Evolutionary conservation across 192 early-diverging fungal genomes (phyloP).

Genomic region (Chytriomyces hyalinus): DNA sequence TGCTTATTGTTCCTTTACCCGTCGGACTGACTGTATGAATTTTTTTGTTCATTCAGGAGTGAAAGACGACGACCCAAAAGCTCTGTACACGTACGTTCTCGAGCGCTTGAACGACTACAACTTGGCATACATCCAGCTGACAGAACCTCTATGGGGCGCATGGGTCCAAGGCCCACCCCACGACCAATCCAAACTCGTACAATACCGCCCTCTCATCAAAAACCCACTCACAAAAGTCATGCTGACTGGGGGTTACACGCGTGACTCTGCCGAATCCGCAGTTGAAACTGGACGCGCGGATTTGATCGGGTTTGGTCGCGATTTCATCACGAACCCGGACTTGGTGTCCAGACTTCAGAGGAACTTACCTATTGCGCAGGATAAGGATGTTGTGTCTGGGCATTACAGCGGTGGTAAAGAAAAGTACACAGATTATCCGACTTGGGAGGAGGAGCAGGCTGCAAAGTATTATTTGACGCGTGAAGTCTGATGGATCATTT

Average conservation of each 20-base stretch:
- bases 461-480: background rate
- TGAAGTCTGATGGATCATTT: background rate
- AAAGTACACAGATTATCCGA: slow-evolving; percentile 47
- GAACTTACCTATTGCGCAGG: slow-evolving; percentile 32
- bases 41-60: background rate
- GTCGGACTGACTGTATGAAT: background rate
- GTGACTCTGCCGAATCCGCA: slow-evolving; percentile 38
- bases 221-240: slow-evolving; percentile 33
- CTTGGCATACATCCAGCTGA: slow-evolving; percentile 46
- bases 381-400: slow-evolving; percentile 26
- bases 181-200: slow-evolving; percentile 25
- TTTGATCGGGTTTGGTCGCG: slow-evolving; percentile 46
- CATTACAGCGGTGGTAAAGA: slow-evolving; percentile 41
- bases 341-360: slow-evolving; percentile 41
- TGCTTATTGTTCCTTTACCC: background rate
- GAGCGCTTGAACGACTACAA: slow-evolving; percentile 26
- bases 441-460: slow-evolving; percentile 36
- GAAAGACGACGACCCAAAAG: slow-evolving; percentile 15
- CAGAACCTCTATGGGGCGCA: slow-evolving; percentile 38
- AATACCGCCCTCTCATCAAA: slow-evolving; percentile 6
- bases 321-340: slow-evolving; percentile 60
- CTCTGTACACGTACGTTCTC: slow-evolving; percentile 39
- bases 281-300: slow-evolving; percentile 37
- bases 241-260: slow-evolving; percentile 46
- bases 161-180: slow-evolving; percentile 31